A percentile compares a stretch with the other conserved stretches of the same genome.
phyloP scores from a whole-genome alignment of 2,329 filamentous ascomycete species.

The Aspergillus sergii region DNA sequence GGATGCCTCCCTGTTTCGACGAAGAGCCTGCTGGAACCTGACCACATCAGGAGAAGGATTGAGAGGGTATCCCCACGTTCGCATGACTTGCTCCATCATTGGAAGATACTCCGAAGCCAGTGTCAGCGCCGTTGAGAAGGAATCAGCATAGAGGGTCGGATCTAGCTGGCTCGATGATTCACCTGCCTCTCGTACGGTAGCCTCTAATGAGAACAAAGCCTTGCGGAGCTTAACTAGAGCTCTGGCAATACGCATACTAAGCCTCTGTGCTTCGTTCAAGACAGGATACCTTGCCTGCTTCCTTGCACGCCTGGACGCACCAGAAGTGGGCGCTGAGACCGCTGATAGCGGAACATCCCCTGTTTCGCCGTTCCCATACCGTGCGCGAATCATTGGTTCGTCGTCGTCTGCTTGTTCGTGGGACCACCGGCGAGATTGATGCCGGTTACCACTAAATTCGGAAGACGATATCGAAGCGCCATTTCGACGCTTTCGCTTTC shows the following conservation, averaged over 20 bases:
- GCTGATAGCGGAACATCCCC: constrained; percentile 58
- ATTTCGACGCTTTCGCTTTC: constrained; percentile 62
- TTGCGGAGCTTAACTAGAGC: constrained; percentile 57
- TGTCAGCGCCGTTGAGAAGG: constrained; percentile 46
- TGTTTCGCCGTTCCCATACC: constrained; percentile 62
- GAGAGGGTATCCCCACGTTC: constrained; percentile 62
- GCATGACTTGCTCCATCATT: constrained; percentile 59
- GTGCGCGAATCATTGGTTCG: constrained; percentile 57
- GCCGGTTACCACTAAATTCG: constrained; percentile 46
- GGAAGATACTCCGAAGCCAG: constrained; percentile 53
- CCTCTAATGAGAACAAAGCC: constrained; percentile 56
- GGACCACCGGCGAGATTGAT: constrained; percentile 53
- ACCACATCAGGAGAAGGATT: constrained; percentile 58
- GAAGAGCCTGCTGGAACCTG: constrained; percentile 57
- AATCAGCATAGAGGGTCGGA: constrained; percentile 36
- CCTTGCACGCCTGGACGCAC: constrained; percentile 37
- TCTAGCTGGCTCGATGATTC: constrained; percentile 30
- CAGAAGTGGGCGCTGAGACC: constrained; percentile 26
- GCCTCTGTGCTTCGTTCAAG: constrained; percentile 55
- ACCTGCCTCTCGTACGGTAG: constrained; percentile 33
- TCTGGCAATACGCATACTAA: constrained; percentile 60
- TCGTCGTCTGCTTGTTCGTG: constrained; percentile 41
- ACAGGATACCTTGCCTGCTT: constrained; percentile 46
- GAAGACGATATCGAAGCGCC: constrained; percentile 48
- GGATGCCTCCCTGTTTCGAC: constrained; percentile 57